These are phyloP conservation scores for Naganishia albida DNA, from an alignment of 1,284 basidiomycete species.

Conservation along the genomic window DNA sequence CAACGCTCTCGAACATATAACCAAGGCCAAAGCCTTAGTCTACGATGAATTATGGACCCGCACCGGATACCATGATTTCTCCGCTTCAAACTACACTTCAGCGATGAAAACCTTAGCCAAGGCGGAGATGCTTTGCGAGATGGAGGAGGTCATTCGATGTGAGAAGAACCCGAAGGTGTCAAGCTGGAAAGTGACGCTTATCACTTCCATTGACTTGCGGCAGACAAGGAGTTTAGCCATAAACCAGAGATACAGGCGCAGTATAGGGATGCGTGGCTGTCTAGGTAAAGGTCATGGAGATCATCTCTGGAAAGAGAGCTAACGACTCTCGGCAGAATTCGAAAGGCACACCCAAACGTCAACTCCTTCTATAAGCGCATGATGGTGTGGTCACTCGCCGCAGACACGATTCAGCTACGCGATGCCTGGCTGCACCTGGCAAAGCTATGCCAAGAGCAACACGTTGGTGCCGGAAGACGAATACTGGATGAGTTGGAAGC, in stretches of 20 bases:
- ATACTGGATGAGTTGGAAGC: constrained; percentile 41
- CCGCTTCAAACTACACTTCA: constrained; percentile 37
- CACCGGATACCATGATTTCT: constrained; percentile 37
- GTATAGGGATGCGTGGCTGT: constrained; percentile 30
- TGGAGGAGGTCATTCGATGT: constrained; percentile 47
- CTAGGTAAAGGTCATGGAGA: constrained; percentile 29
- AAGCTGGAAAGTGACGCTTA: constrained; percentile 23
- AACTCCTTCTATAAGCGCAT: constrained; percentile 47
- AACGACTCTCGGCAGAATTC: constrained; percentile 41
- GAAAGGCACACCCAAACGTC: constrained; percentile 44
- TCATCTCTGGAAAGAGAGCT: too few relatives aligned
- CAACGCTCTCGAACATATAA: constrained; percentile 45
- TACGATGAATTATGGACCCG: constrained; percentile 47
- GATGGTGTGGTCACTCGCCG: constrained; percentile 46
- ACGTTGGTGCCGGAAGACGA: constrained; percentile 41
- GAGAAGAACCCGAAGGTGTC: constrained; percentile 3
- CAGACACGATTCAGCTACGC: constrained; percentile 41
- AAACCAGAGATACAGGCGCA: constrained; percentile 24
- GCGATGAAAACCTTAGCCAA: constrained; percentile 47
- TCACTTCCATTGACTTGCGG: not conserved
- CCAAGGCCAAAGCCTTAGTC: constrained; percentile 45
- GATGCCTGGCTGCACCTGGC: constrained; percentile 46
- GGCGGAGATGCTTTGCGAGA: constrained; percentile 46
- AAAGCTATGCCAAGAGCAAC: constrained; percentile 44
- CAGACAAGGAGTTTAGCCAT: constrained; percentile 40